Conservation (phyloP, 1,284 basidiomycete genomes). For the Ustilago lituana region DNA sequence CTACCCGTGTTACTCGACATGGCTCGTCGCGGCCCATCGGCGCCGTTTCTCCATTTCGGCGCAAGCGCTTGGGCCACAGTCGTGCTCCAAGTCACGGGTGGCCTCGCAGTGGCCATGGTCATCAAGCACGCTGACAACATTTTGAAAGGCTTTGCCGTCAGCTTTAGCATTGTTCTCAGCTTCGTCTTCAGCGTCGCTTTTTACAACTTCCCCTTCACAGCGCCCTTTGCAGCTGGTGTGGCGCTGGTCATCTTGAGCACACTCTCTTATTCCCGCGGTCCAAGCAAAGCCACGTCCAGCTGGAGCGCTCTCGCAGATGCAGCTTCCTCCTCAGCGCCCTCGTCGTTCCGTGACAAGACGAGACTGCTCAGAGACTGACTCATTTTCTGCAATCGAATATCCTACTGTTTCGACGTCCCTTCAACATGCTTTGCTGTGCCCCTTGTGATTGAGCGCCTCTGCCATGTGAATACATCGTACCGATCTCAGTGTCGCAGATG, state of each 20-base stretch:
- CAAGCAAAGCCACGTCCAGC: background rate
- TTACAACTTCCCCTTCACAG: constrained; percentile 86
- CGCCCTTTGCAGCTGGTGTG: constrained; percentile 83
- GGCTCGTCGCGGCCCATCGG: constrained; percentile 48
- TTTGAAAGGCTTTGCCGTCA: constrained; percentile 82
- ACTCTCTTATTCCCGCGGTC: constrained; percentile 75
- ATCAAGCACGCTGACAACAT: constrained; percentile 71
- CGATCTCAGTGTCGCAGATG: too few species aligned
- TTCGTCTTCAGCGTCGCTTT: constrained; percentile 87
- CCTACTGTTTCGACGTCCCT: too few species aligned
- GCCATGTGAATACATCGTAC: too few species aligned
- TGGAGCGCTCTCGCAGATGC: constrained; percentile 27
- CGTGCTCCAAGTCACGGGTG: constrained; percentile 85
- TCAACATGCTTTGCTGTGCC: too few species aligned
- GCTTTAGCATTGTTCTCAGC: constrained; percentile 88
- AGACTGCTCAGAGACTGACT: constrained; percentile 29
- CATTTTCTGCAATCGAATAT: background rate
- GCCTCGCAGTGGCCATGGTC: constrained; percentile 82
- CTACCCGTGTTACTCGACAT: constrained; percentile 79
- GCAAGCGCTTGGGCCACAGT: constrained; percentile 92
- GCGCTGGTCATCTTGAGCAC: constrained; percentile 84
- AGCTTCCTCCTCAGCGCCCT: constrained; percentile 15
- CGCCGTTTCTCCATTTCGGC: constrained; percentile 72
- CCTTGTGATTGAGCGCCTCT: too few species aligned
- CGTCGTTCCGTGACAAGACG: constrained; percentile 30